Evolutionary conservation across 495 filamentous ascomycete species (phyloP), one percentile per base, ranked within the genome.

Genomic region (Acidomyces sp.): DNA sequence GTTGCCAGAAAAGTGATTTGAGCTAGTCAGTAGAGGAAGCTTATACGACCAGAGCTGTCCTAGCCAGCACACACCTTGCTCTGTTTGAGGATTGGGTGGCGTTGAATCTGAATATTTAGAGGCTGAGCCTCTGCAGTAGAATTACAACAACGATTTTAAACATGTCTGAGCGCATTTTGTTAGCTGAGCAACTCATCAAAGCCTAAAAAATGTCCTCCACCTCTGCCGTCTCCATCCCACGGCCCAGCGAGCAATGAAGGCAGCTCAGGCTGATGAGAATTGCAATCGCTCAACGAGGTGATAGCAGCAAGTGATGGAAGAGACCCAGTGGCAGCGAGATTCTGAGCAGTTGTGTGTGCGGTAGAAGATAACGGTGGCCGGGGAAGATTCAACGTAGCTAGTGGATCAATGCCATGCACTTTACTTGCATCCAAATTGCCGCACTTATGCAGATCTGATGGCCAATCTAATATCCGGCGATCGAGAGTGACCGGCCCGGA

Each of bases 381-480:
- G 4, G 46, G 53, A n/a, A 45, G 30, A 6, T 52, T 51, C 26
- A 55, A 28, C 5, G 52, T 50, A 7, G 35, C 49, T 6, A 52
- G 43, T 3, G 56, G 49, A 26, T 60, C 46, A 30, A 51, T 54
- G 25, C 42, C 28, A 15, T 22, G 13, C n/a, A 17, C 11, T 7
- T 10, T 2, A 6, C 37, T 12, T 10, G 15, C 41, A 16, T 34
- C 22, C n/a, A 18, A 13, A 6, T 29, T 16, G 4, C 10, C 36
- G 11, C 24, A 24, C 9, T 21, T 36, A 10, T 28, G 18, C 4
- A 36, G 31, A 18, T 42, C 38, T n/a, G 45, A 38, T 3, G 44
- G 50, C 50, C 51, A 62, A 34, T 56, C 46, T 20, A 62, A 43
- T 35, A 59, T 59, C 29, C 52, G 43, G 6, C 58, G 38, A 38